Evolutionary conservation across 768 basidiomycete genomes (phyloP), one percentile per base, ranked within the genome.

Genomic region (Tylopilus intermedius): DNA sequence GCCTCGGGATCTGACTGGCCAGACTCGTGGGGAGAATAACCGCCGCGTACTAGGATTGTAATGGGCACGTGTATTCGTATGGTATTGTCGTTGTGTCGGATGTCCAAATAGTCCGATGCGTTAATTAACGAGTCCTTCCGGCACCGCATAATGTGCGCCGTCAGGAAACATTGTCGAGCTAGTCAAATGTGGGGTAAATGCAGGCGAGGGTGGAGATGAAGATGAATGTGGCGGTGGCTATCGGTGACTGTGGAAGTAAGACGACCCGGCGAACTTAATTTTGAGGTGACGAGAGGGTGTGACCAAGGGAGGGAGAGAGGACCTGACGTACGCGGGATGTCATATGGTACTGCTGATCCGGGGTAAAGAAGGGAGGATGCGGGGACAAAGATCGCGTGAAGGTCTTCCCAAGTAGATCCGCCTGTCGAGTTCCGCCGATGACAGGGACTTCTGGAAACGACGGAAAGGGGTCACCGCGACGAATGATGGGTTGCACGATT

Each of bases 31-130:
- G 24, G 24, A 24, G 24, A 30, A 30, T 10, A 8, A 22, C 18
- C 15, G 26, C 15, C 32, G 35, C 43, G 44, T 24, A 13, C 18
- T 18, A 18, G 18, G 18, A 18, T 14, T 44, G 29, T 14, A 24
- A 30, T 33, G 14, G n/a, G 26, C 59, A 49, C 47, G 39, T 54
- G 60, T 50, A 14, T 47, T 29, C 39, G 18, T 42, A 42, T 45
- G 51, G 41, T 24, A 11, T 50, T 27, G 45, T 22, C 30, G 45
- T 35, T 18, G 18, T 18, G 18, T 18, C 18, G 18, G 18, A 49
- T 42, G 40, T 42, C 29, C 40, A 21, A 47, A 43, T 4, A 29
- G 7, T 46, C 46, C 10, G 44, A 29, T 29, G 29, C 39, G n/a
- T n/a, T 38, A 32, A 35, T 35, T 40, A 26, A 47, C 49, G n/a